phyloP scores from a whole-genome alignment of 768 basidiomycete genomes.

The Panus rudis region DNA sequence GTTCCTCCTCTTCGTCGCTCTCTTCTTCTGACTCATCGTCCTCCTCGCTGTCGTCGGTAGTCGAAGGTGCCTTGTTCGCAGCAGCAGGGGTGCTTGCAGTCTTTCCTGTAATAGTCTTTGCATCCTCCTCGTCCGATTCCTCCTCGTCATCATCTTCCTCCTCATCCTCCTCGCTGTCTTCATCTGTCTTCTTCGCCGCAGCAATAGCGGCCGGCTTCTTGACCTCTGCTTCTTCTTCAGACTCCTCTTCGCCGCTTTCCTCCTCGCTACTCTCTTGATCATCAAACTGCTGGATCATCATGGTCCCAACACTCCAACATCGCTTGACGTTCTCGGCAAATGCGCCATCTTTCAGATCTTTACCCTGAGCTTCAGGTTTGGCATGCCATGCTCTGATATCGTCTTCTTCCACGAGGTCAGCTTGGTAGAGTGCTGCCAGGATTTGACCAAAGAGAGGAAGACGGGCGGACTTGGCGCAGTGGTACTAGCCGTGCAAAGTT shows the following conservation, averaged over 20 bases:
- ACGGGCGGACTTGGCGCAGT: slow-evolving; percentile 58
- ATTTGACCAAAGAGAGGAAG: slow-evolving; percentile 76
- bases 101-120: not conserved
- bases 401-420: slow-evolving; percentile 88
- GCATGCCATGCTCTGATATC: slow-evolving; percentile 86
- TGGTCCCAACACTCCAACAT: slow-evolving; percentile 63
- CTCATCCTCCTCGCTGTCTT: slow-evolving; percentile 16
- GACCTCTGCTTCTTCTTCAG: slow-evolving; percentile 8
- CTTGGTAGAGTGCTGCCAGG: slow-evolving; percentile 80
- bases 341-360: slow-evolving; percentile 32
- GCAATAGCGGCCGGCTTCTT: not conserved
- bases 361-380: slow-evolving; percentile 46
- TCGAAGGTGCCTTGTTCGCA: not conserved
- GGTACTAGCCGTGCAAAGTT: slow-evolving; percentile 33
- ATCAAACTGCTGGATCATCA: slow-evolving; percentile 77
- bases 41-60: slow-evolving; percentile 11
- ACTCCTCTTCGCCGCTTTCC: slow-evolving; percentile 23
- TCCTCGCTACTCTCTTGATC: slow-evolving; percentile 61
- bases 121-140: slow-evolving; percentile 14
- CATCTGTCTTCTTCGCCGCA: slow-evolving; percentile 17
- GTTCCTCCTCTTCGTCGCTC: slow-evolving; percentile 1
- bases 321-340: slow-evolving; percentile 50
- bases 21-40: slow-evolving; percentile 4
- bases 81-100: not conserved
- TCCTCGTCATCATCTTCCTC: slow-evolving; percentile 17